Base-by-base conservation (phyloP, 129 eudicot genomes). In the Sambucus nigra region DNA sequence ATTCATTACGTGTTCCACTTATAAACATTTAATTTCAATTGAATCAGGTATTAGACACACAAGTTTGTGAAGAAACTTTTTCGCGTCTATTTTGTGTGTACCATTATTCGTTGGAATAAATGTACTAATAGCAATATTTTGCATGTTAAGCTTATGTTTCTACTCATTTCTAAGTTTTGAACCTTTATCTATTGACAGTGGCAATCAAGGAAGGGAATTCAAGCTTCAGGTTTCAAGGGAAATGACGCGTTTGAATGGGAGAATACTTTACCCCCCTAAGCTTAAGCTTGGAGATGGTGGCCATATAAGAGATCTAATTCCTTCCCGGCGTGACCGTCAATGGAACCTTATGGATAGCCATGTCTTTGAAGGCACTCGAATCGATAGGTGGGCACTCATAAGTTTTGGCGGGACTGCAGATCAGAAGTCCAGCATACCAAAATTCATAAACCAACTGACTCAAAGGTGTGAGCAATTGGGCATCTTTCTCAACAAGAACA, bases 301-400 rank as follows among this genome's bases (percentile, higher is more conserved):
- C 32, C 79, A 76, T 29, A 77, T 82, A 18, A 70, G 73, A 25
- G 83, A 86, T 29, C 40, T 91, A 2, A 74, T 59, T 57, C 99
- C 99, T 22, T 57, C 87, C 0, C 80, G 99, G 0, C 80, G 70
- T 40, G 99, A 91, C 60, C 78, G 99, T 5, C 94, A 91, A 44
- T 91, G 99, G 99, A 91, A 82, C 71, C 84, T 91, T 46, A 56
- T 82, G 11, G 94, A 79, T 8, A 83, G 99, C 74, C 99, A 91
- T 28, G 99, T 91, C 25, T 62, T 76, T 23, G 99, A 91, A 72
- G 99, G 95, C 7, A 86, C 87, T 46, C 72, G 87, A 17, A 81
- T 91, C 0, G 87, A 79, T 10, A 60, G 95, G 57, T 91, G 99
- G 99, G 94, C 95, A 3, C 33, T 91, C 17, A 63, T 91, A 23